phyloP scores from a whole-genome alignment of 2,329 filamentous ascomycete genomes.

The Atkinsonella texensis region DNA sequence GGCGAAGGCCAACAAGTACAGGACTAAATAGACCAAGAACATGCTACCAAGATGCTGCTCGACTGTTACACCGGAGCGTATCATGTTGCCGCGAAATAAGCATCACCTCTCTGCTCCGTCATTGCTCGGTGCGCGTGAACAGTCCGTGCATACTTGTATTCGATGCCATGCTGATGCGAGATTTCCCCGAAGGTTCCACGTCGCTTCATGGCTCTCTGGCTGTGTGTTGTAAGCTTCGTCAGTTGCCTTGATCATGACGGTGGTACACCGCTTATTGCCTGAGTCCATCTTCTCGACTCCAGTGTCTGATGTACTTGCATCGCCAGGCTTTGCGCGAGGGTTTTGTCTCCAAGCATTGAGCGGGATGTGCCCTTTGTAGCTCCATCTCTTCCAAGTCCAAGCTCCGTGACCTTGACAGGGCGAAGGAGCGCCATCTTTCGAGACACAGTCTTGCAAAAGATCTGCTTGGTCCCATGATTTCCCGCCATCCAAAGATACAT shows the following conservation, averaged over 20 bases:
- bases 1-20: not conserved
- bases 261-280: constrained; percentile 28
- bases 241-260: constrained; percentile 51
- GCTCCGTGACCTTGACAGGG: constrained; percentile 31
- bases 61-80: not conserved
- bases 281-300: constrained; percentile 11
- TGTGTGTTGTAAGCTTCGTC: constrained; percentile 57
- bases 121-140: constrained; percentile 8
- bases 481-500: constrained; percentile 52
- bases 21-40: not conserved
- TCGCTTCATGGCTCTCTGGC: constrained; percentile 45
- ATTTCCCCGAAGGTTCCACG: constrained; percentile 54
- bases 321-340: constrained; percentile 3
- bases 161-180: constrained; percentile 57
- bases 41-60: not conserved
- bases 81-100: too few relatives aligned
- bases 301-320: not conserved
- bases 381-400: constrained; percentile 57
- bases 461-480: constrained; percentile 51
- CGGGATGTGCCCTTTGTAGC: constrained; percentile 37
- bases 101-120: not conserved
- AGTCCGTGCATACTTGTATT: constrained; percentile 28
- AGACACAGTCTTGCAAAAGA: constrained; percentile 37
- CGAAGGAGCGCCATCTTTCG: constrained; percentile 14
- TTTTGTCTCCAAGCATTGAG: constrained; percentile 15